Conservation (phyloP, 2,329 filamentous ascomycete species). For the Paraphoma sp. region DNA sequence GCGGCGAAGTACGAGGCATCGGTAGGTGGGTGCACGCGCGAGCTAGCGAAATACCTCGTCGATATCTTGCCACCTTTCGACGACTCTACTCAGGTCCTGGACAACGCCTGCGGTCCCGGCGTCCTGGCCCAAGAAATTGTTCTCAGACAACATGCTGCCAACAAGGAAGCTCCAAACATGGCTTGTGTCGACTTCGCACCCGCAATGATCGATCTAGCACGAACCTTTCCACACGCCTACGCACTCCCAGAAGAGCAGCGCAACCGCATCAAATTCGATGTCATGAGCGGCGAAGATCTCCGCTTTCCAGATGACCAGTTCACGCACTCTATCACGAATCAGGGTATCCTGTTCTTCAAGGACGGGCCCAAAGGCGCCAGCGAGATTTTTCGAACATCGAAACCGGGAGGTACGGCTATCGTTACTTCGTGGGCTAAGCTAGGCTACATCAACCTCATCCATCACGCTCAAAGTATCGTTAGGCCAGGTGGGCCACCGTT, state of each 20-base stretch:
- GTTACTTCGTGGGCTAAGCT: conserved; percentile 29
- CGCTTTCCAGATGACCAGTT: conserved; percentile 38
- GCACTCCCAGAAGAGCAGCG: neutral
- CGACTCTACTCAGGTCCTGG: conserved; percentile 20
- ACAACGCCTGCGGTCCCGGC: conserved; percentile 37
- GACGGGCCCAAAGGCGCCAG: conserved; percentile 26
- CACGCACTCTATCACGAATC: conserved; percentile 48
- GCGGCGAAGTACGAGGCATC: conserved; percentile 17
- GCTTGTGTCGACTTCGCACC: conserved; percentile 13
- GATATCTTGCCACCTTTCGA: conserved; percentile 16
- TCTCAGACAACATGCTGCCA: conserved; percentile 1
- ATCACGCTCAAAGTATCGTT: conserved; percentile 11
- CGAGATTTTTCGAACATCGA: conserved; percentile 48
- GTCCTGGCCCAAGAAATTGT: conserved; percentile 26
- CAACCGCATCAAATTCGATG: neutral
- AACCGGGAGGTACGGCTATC: conserved; percentile 44
- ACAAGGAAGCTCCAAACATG: conserved; percentile 3
- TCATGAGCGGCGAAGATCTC: conserved; percentile 14
- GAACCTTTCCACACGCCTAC: neutral
- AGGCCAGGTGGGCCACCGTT: conserved; percentile 9
- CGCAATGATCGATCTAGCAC: conserved; percentile 15
- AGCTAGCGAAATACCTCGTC: conserved; percentile 20
- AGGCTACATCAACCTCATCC: conserved; percentile 2
- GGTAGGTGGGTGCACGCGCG: conserved; percentile 21
- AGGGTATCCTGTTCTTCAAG: conserved; percentile 46